Percentiles rank a stretch among this genome's conserved stretches.
Conservation (phyloP, 495 filamentous ascomycete genomes). For the Terfezia boudieri region DNA sequence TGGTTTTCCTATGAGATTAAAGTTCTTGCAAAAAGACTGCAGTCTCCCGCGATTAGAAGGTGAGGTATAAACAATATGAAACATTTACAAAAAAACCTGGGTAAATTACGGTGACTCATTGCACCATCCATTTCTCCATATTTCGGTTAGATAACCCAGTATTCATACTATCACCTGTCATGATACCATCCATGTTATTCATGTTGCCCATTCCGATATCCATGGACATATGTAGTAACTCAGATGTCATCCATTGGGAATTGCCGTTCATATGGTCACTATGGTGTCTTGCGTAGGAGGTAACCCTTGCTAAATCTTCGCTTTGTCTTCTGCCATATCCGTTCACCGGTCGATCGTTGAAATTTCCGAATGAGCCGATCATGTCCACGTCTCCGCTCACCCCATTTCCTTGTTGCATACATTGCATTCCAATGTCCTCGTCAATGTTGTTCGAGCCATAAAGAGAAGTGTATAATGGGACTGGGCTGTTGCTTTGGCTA, state of each 20-base stretch:
- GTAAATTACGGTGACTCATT: background rate
- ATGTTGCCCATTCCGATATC: background rate
- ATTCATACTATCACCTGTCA: background rate
- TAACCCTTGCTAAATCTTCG: background rate
- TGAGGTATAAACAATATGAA: background rate
- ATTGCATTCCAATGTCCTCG: background rate
- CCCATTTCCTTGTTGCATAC: background rate
- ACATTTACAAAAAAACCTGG: background rate
- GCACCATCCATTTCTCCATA: no score
- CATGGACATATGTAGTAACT: background rate
- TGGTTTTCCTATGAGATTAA: no score
- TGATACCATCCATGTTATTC: background rate
- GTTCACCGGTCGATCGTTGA: background rate
- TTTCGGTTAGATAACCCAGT: background rate
- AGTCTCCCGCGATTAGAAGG: background rate
- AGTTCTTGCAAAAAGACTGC: no score
- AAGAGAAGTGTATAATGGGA: background rate
- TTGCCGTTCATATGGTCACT: background rate
- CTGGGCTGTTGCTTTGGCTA: background rate
- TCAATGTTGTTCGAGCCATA: background rate
- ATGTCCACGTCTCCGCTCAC: background rate
- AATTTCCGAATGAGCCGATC: constrained; percentile 1
- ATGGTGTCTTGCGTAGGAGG: background rate
- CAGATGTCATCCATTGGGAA: background rate
- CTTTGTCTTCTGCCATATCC: background rate